Evolutionary conservation across 2,329 filamentous ascomycete genomes (phyloP).

Genomic region (Alternaria viburni): DNA sequence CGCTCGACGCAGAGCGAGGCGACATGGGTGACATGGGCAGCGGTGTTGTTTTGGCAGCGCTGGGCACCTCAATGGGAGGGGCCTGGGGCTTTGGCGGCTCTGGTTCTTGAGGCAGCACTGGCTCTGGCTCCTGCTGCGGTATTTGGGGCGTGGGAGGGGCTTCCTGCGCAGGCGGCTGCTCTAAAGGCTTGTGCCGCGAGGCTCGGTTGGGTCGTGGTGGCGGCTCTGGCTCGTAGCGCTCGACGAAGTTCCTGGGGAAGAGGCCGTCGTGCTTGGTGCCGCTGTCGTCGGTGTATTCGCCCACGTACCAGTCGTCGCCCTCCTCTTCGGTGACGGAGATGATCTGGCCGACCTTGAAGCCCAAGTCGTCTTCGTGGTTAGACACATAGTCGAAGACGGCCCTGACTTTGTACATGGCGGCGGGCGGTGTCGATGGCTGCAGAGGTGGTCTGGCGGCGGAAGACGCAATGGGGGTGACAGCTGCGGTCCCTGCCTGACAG

Average conservation of each 20-base stretch:
- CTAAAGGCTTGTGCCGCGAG: conserved; percentile 56
- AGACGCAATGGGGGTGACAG: conserved; percentile 13
- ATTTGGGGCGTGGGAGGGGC: conserved; percentile 38
- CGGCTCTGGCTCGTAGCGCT: conserved; percentile 89
- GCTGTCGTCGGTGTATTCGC: conserved; percentile 79
- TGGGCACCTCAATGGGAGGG: conserved; percentile 42
- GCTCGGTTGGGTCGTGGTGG: conserved; percentile 83
- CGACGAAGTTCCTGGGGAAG: conserved; percentile 96
- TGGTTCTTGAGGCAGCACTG: conserved; percentile 31
- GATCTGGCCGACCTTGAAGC: conserved; percentile 82
- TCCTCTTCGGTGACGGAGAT: conserved; percentile 94
- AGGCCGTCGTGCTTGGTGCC: conserved; percentile 82
- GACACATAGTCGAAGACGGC: conserved; percentile 94
- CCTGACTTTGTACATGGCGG: conserved; percentile 81
- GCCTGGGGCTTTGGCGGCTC: conserved; percentile 48
- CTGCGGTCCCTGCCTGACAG: conserved; percentile 17
- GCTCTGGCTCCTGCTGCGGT: conserved; percentile 36
- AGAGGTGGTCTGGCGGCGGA: conserved; percentile 2
- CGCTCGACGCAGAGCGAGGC: conserved; percentile 31
- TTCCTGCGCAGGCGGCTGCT: conserved; percentile 37
- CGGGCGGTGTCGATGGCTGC: not conserved
- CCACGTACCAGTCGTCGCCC: conserved; percentile 91
- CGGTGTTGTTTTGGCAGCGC: conserved; percentile 30
- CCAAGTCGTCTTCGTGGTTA: conserved; percentile 91
- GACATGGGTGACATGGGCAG: conserved; percentile 37